phyloP scores from a whole-genome alignment of 768 basidiomycete genomes.

The Porphyrellus cyaneotinctus region DNA sequence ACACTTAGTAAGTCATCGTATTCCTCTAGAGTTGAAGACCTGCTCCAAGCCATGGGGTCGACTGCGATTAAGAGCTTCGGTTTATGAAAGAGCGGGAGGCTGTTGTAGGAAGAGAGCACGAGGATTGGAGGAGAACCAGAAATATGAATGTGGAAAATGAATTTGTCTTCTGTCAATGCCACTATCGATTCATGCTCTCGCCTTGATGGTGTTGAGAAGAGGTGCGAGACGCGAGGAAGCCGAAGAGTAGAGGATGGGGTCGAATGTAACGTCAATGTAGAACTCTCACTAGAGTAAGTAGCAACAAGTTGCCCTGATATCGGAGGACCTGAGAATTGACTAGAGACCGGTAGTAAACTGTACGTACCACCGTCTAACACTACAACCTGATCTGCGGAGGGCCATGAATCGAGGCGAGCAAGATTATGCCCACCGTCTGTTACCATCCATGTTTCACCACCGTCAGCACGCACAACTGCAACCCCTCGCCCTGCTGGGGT shows the following conservation, averaged over 20 bases:
- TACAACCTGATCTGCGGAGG: conserved; percentile 60
- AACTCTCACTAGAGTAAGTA: conserved; percentile 51
- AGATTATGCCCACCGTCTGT: conserved; percentile 46
- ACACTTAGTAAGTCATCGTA: conserved; percentile 80
- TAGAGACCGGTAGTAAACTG: background rate
- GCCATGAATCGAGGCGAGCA: conserved; percentile 48
- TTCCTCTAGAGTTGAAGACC: conserved; percentile 40
- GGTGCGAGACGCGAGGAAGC: conserved; percentile 50
- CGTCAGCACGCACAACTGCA: conserved; percentile 55
- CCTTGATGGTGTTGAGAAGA: conserved; percentile 65
- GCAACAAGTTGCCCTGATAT: conserved; percentile 49
- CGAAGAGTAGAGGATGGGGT: conserved; percentile 38
- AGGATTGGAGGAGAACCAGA: conserved; percentile 37
- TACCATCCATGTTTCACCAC: conserved; percentile 65
- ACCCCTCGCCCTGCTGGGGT: conserved; percentile 79
- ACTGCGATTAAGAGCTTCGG: conserved; percentile 65
- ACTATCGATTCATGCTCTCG: conserved; percentile 53
- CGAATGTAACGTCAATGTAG: conserved; percentile 51
- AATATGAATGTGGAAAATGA: conserved; percentile 54
- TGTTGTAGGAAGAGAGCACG: conserved; percentile 43
- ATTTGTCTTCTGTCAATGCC: conserved; percentile 59
- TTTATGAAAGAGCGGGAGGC: conserved; percentile 48
- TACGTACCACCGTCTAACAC: conserved; percentile 60
- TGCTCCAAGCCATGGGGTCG: conserved; percentile 85
- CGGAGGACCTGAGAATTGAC: conserved; percentile 8